These are phyloP conservation scores for Linanthus parryae DNA, from an alignment of 148 eudicot species.

Conservation along the genomic window DNA sequence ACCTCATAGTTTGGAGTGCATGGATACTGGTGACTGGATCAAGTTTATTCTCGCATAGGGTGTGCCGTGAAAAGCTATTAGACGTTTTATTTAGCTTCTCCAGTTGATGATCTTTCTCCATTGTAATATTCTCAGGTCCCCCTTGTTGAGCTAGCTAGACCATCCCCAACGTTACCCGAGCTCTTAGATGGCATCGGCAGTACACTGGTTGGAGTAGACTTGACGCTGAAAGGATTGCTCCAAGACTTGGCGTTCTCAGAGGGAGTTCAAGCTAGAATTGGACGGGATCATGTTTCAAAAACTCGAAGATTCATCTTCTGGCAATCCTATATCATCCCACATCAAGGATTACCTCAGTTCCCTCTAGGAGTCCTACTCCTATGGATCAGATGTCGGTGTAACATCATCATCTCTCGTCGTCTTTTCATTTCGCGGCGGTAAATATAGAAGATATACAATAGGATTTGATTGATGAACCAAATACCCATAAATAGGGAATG, in stretches of 20 bases:
- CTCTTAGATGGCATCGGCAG: constrained; percentile 47
- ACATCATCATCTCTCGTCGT: no score
- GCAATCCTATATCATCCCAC: constrained; percentile 32
- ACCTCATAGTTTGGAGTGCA: no score
- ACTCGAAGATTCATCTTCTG: constrained; percentile 36
- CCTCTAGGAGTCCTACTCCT: no score
- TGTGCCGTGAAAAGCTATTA: no score
- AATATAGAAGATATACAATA: no score
- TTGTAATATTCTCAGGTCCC: constrained; percentile 34
- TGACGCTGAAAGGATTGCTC: constrained; percentile 42
- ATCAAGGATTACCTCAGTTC: constrained; percentile 64
- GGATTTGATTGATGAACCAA: no score
- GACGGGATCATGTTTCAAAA: constrained; percentile 76
- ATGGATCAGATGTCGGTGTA: no score
- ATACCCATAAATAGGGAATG: no score
- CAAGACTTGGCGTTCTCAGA: constrained; percentile 43
- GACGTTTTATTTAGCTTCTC: background rate
- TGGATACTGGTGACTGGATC: no score
- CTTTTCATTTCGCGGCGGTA: no score
- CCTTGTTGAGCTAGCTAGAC: constrained; percentile 62
- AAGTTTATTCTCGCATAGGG: no score
- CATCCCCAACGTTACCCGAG: constrained; percentile 52
- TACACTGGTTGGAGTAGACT: constrained; percentile 51
- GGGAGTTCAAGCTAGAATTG: constrained; percentile 91
- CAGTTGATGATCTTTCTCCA: background rate